These are phyloP conservation scores for Stemphylium beticola DNA, from an alignment of 2,329 filamentous ascomycete species.

Conservation along the genomic window DNA sequence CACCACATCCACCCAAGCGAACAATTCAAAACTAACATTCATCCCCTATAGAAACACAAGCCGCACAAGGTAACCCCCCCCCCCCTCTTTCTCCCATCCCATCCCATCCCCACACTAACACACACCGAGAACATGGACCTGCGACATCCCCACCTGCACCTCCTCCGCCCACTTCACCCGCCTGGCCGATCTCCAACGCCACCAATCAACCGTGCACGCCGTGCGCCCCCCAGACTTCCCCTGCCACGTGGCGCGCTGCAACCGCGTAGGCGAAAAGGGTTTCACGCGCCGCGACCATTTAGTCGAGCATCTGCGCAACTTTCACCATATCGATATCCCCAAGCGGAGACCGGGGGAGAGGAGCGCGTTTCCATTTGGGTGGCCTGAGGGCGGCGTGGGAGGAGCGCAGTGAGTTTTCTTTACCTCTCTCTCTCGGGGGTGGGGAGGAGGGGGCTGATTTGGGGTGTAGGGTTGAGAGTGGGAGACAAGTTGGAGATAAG, in stretches of 20 bases:
- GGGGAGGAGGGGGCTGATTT: constrained; percentile 9
- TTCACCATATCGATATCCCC: constrained; percentile 58
- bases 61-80: constrained; percentile 24
- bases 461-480: background rate
- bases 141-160: constrained; percentile 38
- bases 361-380: constrained; percentile 38
- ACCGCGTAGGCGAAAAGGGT: constrained; percentile 49
- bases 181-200: constrained; percentile 45
- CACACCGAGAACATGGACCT: constrained; percentile 38
- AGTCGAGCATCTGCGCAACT: constrained; percentile 63
- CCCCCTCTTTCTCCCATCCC: background rate
- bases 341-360: constrained; percentile 46
- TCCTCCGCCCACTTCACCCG: constrained; percentile 45
- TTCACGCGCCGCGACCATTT: constrained; percentile 65
- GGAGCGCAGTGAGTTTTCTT: constrained; percentile 4
- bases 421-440: background rate
- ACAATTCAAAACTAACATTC: background rate
- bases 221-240: constrained; percentile 40
- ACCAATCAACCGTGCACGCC: constrained; percentile 44
- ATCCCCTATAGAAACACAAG: constrained; percentile 16
- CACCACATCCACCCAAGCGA: background rate
- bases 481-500: too few relatives aligned
- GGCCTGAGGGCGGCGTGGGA: constrained; percentile 19
- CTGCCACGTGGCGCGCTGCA: constrained; percentile 39
- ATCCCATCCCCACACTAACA: constrained; percentile 4